Evolutionary conservation across 169 alveolate species (phyloP).

Genomic region (Plasmodium yoelii): DNA sequence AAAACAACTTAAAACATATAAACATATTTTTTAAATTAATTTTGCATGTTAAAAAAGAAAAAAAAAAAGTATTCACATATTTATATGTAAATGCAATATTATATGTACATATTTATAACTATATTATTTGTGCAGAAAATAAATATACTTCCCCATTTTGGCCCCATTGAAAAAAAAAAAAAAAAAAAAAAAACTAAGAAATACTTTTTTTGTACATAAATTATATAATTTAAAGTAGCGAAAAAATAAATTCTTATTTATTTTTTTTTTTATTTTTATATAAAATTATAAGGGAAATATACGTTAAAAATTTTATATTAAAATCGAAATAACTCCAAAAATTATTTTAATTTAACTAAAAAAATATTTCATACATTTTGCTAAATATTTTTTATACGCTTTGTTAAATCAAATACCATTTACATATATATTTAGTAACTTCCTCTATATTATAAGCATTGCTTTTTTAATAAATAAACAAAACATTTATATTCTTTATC

Average conservation of each 20-base stretch:
- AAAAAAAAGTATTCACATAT: slow-evolving; percentile 1
- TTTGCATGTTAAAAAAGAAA: background rate
- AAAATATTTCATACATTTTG: background rate
- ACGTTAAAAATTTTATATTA: background rate
- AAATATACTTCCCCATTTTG: slow-evolving; percentile 49
- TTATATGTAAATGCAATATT: slow-evolving; percentile 1
- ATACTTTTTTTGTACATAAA: slow-evolving; percentile 8
- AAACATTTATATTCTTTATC: slow-evolving; percentile 4
- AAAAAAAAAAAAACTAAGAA: slow-evolving; percentile 15
- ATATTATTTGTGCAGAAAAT: slow-evolving; percentile 12
- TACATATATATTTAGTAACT: slow-evolving; percentile 12
- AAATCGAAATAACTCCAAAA: background rate
- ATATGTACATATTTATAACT: background rate
- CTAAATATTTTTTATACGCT: slow-evolving; percentile 21
- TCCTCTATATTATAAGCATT: slow-evolving; percentile 16
- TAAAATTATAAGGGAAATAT: slow-evolving; percentile 1
- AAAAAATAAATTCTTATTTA: background rate
- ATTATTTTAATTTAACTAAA: background rate
- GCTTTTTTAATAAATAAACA: slow-evolving; percentile 21
- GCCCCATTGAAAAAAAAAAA: slow-evolving; percentile 53
- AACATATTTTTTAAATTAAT: background rate
- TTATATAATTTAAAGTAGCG: background rate
- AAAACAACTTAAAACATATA: background rate
- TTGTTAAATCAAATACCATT: slow-evolving; percentile 52
- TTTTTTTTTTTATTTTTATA: slow-evolving; percentile 4